Base-by-base conservation (phyloP, 23 red algal genomes). In the Agarophyton chilense region DNA sequence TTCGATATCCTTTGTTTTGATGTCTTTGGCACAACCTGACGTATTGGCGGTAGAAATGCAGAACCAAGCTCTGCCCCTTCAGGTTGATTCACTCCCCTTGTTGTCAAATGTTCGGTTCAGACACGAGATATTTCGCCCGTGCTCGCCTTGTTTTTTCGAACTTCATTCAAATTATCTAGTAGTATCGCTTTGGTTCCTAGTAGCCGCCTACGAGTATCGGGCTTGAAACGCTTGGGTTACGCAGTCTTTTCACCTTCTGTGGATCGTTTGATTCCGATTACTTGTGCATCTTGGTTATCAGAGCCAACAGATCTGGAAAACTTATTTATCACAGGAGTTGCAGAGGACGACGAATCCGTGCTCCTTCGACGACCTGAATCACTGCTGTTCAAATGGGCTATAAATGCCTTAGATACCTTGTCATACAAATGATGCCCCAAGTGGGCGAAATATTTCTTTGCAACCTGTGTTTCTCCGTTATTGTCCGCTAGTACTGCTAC, bases 381-480 rank as follows among this genome's bases (percentile, higher is more conserved):
- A 29, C 29, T 49, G 21, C 43, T 49, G 18, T 74, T 74, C 68
- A 74, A 35, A 74, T 74, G 68, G 2, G 43, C 43, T 4, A 74
- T 39, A 49, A 18, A 74, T 43, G 43, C 43, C n/a, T 74, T 74
- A 39, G 47, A 74, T 29, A 74, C 40, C 41, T 74, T 74, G 7
- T 74, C 68, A 47, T 47, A 74, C 38, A 74, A 29, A 49, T 74
- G 68, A 26, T 74, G 21, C 24, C 68, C 68, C 0, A 74, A 26
- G 41, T 74, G 68, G 28, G 47, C 19, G n/a, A 22, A 47, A 25
- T 74, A 74, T 39, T 74, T 74, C 68, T 74, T 74, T 13, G 68
- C 68, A 12, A 74, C 68, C 68, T 74, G 68, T 13, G 40, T 49
- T 29, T 39, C 68, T 5, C 68, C 68, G 17, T 74, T 74, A 39